phyloP scores from a whole-genome alignment of 1,284 basidiomycete species.

The Polyporus tsugae region DNA sequence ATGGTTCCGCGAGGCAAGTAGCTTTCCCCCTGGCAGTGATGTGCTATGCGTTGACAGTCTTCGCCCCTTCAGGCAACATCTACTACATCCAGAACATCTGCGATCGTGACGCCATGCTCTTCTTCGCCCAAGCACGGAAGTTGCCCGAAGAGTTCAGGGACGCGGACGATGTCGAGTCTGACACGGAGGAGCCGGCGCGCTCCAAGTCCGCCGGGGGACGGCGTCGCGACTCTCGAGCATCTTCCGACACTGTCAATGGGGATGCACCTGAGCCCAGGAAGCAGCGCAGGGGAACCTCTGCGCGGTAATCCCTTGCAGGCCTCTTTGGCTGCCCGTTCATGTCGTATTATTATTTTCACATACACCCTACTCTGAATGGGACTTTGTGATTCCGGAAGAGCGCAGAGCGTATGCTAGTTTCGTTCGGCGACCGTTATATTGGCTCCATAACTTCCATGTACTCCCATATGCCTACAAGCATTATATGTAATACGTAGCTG shows the following conservation, averaged over 20 bases:
- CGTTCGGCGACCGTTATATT: slow-evolving; percentile 3
- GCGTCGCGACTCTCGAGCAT: slow-evolving; percentile 27
- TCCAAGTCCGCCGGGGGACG: slow-evolving; percentile 20
- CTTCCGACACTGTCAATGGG: slow-evolving; percentile 31
- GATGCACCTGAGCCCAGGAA: slow-evolving; percentile 29
- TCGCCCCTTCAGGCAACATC: slow-evolving; percentile 71
- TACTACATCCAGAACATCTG: slow-evolving; percentile 92
- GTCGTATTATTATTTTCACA: not conserved
- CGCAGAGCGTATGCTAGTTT: slow-evolving; percentile 11
- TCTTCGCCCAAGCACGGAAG: slow-evolving; percentile 94
- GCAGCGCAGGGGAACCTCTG: slow-evolving; percentile 27
- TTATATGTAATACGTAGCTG: slow-evolving; percentile 8
- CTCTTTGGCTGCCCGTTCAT: not conserved
- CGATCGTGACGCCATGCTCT: slow-evolving; percentile 81
- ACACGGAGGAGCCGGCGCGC: slow-evolving; percentile 24
- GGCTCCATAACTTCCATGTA: slow-evolving; percentile 14
- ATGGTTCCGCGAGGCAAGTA: slow-evolving; percentile 86
- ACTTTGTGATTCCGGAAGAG: not conserved
- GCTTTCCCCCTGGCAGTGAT: slow-evolving; percentile 6
- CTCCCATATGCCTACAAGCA: slow-evolving; percentile 9
- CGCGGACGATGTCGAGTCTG: slow-evolving; percentile 25
- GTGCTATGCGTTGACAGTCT: not conserved
- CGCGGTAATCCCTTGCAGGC: slow-evolving; percentile 1
- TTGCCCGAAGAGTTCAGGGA: slow-evolving; percentile 47
- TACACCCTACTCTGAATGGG: not conserved